Evolutionary conservation across 306 rosid genomes (phyloP).

Genomic region (Prunus mira): DNA sequence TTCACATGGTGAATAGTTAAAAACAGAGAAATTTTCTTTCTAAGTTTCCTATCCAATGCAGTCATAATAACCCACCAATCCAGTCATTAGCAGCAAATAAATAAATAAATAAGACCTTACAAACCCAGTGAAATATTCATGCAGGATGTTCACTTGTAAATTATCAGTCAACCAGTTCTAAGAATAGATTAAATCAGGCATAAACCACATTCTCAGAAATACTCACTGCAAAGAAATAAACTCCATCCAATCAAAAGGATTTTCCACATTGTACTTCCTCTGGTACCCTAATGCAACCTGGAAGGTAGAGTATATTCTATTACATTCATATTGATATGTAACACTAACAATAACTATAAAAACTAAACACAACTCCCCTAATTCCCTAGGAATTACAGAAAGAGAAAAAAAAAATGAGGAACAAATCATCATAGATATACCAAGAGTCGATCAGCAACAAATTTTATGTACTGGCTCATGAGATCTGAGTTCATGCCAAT

Average conservation of each 20-base stretch:
- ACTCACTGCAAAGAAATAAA: conserved; percentile 91
- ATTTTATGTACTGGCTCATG: conserved; percentile 92
- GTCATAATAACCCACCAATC: not conserved
- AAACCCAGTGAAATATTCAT: not conserved
- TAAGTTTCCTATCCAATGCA: no score
- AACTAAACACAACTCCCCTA: not conserved
- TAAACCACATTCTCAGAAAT: not conserved
- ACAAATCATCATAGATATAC: conserved; percentile 28
- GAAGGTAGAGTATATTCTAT: not conserved
- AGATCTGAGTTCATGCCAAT: conserved; percentile 87
- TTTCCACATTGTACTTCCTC: conserved; percentile 68
- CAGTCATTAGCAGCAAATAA: not conserved
- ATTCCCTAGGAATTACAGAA: not conserved
- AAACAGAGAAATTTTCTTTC: no score
- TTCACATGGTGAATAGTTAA: not conserved
- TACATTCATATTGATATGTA: not conserved
- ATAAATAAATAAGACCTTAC: not conserved
- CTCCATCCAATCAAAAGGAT: conserved; percentile 98
- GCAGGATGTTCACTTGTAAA: not conserved
- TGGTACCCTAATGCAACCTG: conserved; percentile 69
- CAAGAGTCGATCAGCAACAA: conserved; percentile 88
- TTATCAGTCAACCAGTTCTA: not conserved
- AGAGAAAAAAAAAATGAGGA: not conserved
- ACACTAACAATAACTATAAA: not conserved
- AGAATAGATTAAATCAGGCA: not conserved